Percentiles rank a stretch among this genome's conserved stretches.
These are phyloP conservation scores for Sporothrix schenckii DNA, from an alignment of 2,329 filamentous ascomycete genomes.

Conservation along the genomic window DNA sequence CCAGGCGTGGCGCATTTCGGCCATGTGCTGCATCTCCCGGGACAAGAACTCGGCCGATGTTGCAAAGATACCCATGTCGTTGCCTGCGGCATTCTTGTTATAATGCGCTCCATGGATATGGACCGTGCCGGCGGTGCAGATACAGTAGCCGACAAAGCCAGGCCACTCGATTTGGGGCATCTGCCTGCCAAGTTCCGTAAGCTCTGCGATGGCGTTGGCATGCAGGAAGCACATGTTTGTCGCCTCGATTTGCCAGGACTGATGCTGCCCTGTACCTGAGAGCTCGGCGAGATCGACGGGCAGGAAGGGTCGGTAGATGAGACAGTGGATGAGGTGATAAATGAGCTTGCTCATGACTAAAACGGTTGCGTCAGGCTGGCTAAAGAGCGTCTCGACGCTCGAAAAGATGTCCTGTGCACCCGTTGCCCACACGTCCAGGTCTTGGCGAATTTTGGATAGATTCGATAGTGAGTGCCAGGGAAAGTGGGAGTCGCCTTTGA, in stretches of 20 bases:
- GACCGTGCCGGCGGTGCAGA: slow-evolving; percentile 83
- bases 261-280: slow-evolving; percentile 77
- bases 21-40: slow-evolving; percentile 77
- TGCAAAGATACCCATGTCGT: slow-evolving; percentile 65
- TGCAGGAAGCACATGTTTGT: slow-evolving; percentile 86
- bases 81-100: slow-evolving; percentile 52
- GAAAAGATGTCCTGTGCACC: slow-evolving; percentile 79
- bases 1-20: slow-evolving; percentile 75
- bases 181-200: slow-evolving; percentile 77
- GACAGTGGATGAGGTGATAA: slow-evolving; percentile 83
- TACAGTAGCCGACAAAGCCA: slow-evolving; percentile 81
- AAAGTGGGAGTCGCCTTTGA: slow-evolving; percentile 87
- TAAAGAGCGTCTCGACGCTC: slow-evolving; percentile 73
- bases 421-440: slow-evolving; percentile 82
- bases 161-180: slow-evolving; percentile 80
- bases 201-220: slow-evolving; percentile 82
- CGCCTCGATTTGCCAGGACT: slow-evolving; percentile 90
- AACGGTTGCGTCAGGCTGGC: slow-evolving; percentile 75
- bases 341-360: slow-evolving; percentile 82
- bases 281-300: slow-evolving; percentile 83
- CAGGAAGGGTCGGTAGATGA: slow-evolving; percentile 84
- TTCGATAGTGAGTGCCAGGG: slow-evolving; percentile 88
- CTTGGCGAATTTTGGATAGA: slow-evolving; percentile 81
- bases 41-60: slow-evolving; percentile 69
- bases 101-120: slow-evolving; percentile 87